Base-by-base conservation (phyloP, 305 asterid species). In the Euphrasia arctica region DNA sequence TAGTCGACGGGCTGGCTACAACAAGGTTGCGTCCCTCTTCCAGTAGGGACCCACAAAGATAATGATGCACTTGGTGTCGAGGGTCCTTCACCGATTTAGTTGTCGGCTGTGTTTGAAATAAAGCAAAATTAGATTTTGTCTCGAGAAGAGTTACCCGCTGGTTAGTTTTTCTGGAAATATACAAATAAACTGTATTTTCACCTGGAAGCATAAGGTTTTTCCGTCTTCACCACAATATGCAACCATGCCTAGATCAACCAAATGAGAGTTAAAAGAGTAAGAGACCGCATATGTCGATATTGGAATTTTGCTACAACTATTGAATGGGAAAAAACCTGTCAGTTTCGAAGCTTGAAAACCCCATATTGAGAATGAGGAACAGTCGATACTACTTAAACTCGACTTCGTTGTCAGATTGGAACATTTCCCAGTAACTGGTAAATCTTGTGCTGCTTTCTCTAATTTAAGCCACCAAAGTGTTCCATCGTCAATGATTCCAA, bases 141-240 rank as follows among this genome's bases (percentile, higher is more conserved):
- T 18, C 52, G 7, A 15, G 45, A 39, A 39, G 43, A 8, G 45
- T 39, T 39, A 39, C 11, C 12, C 45, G 12, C 9, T 39, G 45
- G 45, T 39, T 39, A 39, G 45, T 48, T 36, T 49, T 9, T 39
- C 22, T 5, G 18, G 41, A 70, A 57, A 14, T 9, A 55, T 32
- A 54, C 27, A 41, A 31, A 51, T 22, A 3, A 62, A 62, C 28
- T 22, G 31, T 31, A 66, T 2, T 49, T 66, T 77, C 65, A 89
- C 96, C 97, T 83, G 90, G 79, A 93, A 93, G 86, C 81, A 83
- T 70, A 70, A 64, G 69, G 87, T 75, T 54, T 77, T 79, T 74
- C 99, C 97, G 48, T 90, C 97, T 65, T 81, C 95, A 54, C 89
- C 80, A 62, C 97, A 93, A 65, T 90, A 93, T 68, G 96, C 99